Conservation (phyloP, 352 stramenopile genomes). For the Phytophthora foliorum region DNA sequence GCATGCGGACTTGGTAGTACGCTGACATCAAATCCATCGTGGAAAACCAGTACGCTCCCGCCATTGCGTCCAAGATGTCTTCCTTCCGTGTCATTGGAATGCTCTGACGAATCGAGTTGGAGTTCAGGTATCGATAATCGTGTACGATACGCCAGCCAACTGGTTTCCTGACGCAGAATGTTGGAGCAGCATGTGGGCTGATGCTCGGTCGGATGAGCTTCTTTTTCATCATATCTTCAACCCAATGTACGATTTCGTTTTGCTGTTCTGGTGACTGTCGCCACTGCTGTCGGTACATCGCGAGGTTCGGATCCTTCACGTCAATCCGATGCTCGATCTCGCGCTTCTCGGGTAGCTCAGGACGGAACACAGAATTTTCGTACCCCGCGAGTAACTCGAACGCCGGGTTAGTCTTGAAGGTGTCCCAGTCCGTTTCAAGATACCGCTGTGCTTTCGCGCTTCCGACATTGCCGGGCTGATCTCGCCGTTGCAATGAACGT, state of each 20-base stretch:
- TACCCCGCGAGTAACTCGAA: conserved; percentile 3
- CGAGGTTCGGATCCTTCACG: conserved; percentile 4
- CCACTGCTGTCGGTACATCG: conserved; percentile 17
- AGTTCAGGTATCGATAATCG: neutral
- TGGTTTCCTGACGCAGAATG: neutral
- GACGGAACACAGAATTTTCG: neutral
- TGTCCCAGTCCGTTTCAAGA: neutral
- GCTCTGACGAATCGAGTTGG: neutral
- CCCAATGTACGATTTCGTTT: neutral
- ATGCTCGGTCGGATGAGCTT: neutral
- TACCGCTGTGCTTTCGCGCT: conserved; percentile 15
- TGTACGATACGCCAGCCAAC: neutral
- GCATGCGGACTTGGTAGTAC: too few relatives aligned
- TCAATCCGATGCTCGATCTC: conserved; percentile 16
- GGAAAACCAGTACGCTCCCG: neutral
- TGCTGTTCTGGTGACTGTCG: conserved; percentile 16
- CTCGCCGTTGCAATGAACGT: neutral
- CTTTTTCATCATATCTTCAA: neutral
- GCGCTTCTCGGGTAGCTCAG: conserved; percentile 12
- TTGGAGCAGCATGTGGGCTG: neutral
- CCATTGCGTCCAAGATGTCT: neutral
- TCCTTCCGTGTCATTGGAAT: neutral
- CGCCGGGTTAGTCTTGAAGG: neutral
- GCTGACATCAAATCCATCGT: too few relatives aligned
- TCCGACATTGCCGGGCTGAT: neutral